Evolutionary conservation across 805 yeast genomes (phyloP).

Genomic region (Hanseniaspora meyeri): DNA sequence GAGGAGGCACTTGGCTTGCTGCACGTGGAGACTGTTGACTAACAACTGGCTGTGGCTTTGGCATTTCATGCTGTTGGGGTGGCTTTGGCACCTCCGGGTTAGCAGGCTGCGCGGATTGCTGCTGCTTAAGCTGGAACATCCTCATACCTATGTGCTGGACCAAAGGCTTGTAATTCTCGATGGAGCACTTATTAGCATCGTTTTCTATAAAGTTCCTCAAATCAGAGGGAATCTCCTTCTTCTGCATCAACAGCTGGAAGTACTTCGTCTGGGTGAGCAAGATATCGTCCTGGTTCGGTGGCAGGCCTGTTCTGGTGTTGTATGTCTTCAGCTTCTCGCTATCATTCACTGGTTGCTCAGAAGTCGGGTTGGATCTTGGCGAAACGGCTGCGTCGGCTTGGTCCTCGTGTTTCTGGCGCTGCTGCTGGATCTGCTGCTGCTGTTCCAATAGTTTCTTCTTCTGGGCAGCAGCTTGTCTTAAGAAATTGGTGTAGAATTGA

Average conservation of each 20-base stretch:
- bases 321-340: not conserved
- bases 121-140: conserved; percentile 13
- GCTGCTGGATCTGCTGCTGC: conserved; percentile 11
- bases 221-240: conserved; percentile 9
- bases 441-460: conserved; percentile 21
- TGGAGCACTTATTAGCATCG: not conserved
- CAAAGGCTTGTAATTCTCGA: conserved; percentile 8
- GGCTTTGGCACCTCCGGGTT: not conserved
- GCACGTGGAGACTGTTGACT: too few relatives aligned
- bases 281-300: conserved; percentile 2
- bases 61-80: not conserved
- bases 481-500: conserved; percentile 26
- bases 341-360: conserved; percentile 1
- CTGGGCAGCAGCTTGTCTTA: conserved; percentile 28
- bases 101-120: not conserved
- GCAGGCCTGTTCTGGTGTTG: conserved; percentile 11
- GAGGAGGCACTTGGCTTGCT: not conserved
- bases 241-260: conserved; percentile 11
- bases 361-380: conserved; percentile 5
- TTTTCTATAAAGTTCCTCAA: conserved; percentile 1
- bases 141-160: conserved; percentile 12
- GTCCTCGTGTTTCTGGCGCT: conserved; percentile 10
- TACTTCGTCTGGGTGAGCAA: conserved; percentile 2
- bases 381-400: not conserved
- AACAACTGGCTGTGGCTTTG: not conserved